Base-by-base conservation (phyloP, 345 rosid genomes). In the Eucalyptus grandis region DNA sequence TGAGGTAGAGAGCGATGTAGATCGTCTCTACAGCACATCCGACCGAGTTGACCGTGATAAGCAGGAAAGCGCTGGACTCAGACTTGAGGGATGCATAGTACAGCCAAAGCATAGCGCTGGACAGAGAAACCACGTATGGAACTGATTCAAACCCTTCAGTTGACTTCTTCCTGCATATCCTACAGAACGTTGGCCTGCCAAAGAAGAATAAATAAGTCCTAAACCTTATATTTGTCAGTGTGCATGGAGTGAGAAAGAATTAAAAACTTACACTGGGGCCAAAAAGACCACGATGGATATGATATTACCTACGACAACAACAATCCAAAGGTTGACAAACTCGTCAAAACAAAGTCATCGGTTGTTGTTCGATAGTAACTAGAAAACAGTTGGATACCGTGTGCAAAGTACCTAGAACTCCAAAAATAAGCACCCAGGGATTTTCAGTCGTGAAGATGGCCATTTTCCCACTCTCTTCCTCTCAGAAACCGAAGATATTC, bases 21-120 rank as follows among this genome's bases (percentile, higher is more conserved):
- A 95, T 80, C 43, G 93, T 95, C 92, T 98, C 98, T 8, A 97
- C 82, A 37, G 93, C 89, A 91, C 96, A 95, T 49, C 99, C 99
- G 43, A 98, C 93, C 11, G 95, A 88, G 93, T 97, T 98, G 88
- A 97, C 96, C 89, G 99, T 96, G 92, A 96, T 87, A 81, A 98
- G 94, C 54, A 98, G 98, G 86, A 95, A 87, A 47, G 96, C 97
- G 77, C 92, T 89, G 85, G 85, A 77, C 47, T 40, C 14, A 50
- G 86, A 82, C 86, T 98, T 97, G 27, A 94, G 72, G 90, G 93
- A 89, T 37, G 96, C 94, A 37, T 95, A 96, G 92, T 93, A 95
- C 22, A 94, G 88, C 98, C 98, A 96, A 30, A 95, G 92, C 92
- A 91, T 91, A 8, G 95, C 91, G 88, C 97, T 94, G 69, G 93